A percentile compares a stretch with the other conserved stretches of the same genome.
Conservation (phyloP, 2,329 filamentous ascomycete species). For the Cercospora sp. region DNA sequence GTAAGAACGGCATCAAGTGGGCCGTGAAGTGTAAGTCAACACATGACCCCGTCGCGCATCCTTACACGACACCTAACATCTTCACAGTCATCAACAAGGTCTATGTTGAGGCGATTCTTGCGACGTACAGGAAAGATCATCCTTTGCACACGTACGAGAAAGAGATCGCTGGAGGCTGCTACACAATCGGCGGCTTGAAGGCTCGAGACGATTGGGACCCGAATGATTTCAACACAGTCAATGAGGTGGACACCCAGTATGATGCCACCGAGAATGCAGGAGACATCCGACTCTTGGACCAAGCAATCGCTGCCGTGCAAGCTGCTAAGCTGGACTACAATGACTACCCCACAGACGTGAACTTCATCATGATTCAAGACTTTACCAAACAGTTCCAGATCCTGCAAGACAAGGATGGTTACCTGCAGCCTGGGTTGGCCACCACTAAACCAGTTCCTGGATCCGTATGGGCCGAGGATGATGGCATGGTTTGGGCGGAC, state of each 20-base stretch:
- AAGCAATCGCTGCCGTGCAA: not conserved
- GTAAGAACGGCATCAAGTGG: not conserved
- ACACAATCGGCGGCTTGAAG: not conserved
- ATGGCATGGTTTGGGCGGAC: not conserved
- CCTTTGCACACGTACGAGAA: not conserved
- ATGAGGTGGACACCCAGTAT: not conserved
- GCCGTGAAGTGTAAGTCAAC: not conserved
- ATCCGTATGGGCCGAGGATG: not conserved
- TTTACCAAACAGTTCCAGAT: not conserved
- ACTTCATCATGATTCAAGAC: not conserved
- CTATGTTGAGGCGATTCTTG: not conserved
- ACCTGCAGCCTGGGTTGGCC: not conserved
- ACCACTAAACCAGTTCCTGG: not conserved
- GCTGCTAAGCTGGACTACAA: not conserved
- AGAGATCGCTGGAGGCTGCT: not conserved
- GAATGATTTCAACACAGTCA: not conserved
- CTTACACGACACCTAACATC: not conserved
- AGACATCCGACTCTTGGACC: not conserved
- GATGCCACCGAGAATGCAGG: not conserved
- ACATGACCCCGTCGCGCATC: not conserved
- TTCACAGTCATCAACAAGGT: not conserved
- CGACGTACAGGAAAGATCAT: not conserved
- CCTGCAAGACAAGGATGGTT: not conserved
- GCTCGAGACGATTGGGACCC: not conserved
- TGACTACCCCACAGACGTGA: not conserved